Conservation (phyloP, 2,329 filamentous ascomycete genomes). For the Cryphonectria carpinicola region DNA sequence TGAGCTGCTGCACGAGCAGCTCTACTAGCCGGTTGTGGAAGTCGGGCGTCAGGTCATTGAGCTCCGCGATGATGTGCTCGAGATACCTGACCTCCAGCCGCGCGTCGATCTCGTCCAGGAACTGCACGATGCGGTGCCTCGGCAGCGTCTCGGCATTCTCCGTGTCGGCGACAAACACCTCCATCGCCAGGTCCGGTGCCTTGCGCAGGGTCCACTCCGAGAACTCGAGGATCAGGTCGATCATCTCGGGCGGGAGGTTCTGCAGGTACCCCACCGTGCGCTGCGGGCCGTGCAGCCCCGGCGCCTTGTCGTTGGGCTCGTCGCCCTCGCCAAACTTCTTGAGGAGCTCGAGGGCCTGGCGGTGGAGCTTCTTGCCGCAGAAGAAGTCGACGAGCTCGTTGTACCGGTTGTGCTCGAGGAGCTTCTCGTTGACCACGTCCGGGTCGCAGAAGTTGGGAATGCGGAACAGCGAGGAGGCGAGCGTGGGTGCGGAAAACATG, state of each 20-base stretch:
- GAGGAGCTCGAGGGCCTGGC: conserved; percentile 81
- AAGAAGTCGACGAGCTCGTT: conserved; percentile 97
- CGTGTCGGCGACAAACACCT: conserved; percentile 89
- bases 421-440: conserved; percentile 88
- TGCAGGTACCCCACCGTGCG: conserved; percentile 91
- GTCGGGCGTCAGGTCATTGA: conserved; percentile 81
- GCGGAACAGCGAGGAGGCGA: conserved; percentile 89
- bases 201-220: conserved; percentile 82
- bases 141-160: conserved; percentile 93
- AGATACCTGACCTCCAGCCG: conserved; percentile 80
- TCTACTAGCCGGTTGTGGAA: conserved; percentile 86
- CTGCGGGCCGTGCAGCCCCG: conserved; percentile 74
- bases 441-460: conserved; percentile 98
- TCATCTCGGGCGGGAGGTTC: conserved; percentile 80
- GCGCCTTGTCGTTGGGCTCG: conserved; percentile 53
- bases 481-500: conserved; percentile 85
- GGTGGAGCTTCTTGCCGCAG: conserved; percentile 91
- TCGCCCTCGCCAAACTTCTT: conserved; percentile 74
- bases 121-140: conserved; percentile 73
- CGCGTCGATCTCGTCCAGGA: conserved; percentile 70
- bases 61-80: conserved; percentile 86
- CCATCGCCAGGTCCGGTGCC: conserved; percentile 79
- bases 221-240: conserved; percentile 90
- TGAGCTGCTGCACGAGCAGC: conserved; percentile 64
- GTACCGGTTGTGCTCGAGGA: conserved; percentile 86